Conservation (phyloP, 148 eudicot genomes). For the Fagopyrum esculentum region DNA sequence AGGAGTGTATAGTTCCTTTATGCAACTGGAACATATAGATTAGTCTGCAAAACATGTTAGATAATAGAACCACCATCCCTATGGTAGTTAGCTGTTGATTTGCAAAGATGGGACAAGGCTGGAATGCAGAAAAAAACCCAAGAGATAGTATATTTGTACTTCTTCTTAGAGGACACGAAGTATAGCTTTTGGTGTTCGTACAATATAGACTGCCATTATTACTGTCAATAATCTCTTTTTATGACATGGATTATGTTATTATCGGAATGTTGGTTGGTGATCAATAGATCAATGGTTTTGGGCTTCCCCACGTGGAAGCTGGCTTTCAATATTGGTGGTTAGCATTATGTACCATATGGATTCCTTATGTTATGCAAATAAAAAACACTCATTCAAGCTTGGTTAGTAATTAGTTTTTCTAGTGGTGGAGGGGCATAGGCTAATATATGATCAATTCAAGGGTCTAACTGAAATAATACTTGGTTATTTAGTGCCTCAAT, state of each 20-base stretch:
- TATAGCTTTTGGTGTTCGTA: too few species aligned
- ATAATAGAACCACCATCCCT: not conserved
- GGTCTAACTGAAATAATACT: not conserved
- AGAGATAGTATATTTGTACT: too few species aligned
- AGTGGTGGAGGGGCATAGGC: too few species aligned
- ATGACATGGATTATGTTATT: too few species aligned
- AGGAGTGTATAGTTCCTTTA: too few species aligned
- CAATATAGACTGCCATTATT: too few species aligned
- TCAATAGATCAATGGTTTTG: not conserved
- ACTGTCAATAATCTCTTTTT: too few species aligned
- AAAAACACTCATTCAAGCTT: not conserved
- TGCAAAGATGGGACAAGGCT: not conserved
- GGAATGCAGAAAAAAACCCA: too few species aligned
- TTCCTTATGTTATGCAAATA: not conserved
- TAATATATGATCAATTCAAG: not conserved
- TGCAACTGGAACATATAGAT: not conserved
- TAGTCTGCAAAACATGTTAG: not conserved
- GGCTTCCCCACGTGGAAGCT: not conserved
- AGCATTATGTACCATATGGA: not conserved
- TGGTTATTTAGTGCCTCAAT: not conserved
- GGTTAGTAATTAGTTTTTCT: not conserved
- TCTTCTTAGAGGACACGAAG: too few species aligned
- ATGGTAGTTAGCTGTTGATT: not conserved
- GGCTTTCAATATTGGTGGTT: not conserved
- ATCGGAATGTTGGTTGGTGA: not conserved